phyloP scores from a whole-genome alignment of 768 basidiomycete genomes.

The Asterophora parasitica region DNA sequence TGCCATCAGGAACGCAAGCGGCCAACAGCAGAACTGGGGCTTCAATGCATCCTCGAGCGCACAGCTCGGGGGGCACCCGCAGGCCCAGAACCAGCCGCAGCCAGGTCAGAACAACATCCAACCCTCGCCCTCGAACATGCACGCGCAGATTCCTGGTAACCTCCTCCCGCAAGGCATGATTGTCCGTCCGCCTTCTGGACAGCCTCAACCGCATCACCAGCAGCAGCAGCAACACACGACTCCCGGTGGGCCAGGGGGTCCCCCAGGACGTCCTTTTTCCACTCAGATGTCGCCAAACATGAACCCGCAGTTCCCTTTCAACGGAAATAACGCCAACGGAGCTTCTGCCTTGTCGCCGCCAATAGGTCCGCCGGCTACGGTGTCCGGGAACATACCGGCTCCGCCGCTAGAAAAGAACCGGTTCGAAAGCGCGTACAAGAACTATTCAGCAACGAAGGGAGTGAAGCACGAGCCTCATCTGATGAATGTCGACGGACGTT shows the following conservation, averaged over 20 bases:
- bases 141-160: conserved; percentile 25
- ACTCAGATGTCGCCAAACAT: conserved; percentile 31
- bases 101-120: conserved; percentile 15
- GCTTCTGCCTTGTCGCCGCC: conserved; percentile 11
- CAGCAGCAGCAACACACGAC: conserved; percentile 24
- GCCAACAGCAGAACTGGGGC: conserved; percentile 21
- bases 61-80: conserved; percentile 2
- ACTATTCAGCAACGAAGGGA: conserved; percentile 39
- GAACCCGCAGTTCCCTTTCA: conserved; percentile 22
- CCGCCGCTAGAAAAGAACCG: conserved; percentile 43
- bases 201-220: conserved; percentile 25
- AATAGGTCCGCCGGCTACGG: conserved; percentile 3
- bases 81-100: conserved; percentile 8
- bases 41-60: conserved; percentile 1
- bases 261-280: conserved; percentile 19
- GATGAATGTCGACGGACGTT: conserved; percentile 46
- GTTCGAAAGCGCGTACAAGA: conserved; percentile 50
- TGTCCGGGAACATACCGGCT: conserved; percentile 10
- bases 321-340: conserved; percentile 8
- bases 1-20: conserved; percentile 11
- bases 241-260: conserved; percentile 4
- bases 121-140: conserved; percentile 28
- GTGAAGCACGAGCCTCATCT: conserved; percentile 36
- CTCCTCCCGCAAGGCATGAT: conserved; percentile 24
- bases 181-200: conserved; percentile 32